phyloP scores from a whole-genome alignment of 257 asterid genomes.

The Jaltomata sinuosa region DNA sequence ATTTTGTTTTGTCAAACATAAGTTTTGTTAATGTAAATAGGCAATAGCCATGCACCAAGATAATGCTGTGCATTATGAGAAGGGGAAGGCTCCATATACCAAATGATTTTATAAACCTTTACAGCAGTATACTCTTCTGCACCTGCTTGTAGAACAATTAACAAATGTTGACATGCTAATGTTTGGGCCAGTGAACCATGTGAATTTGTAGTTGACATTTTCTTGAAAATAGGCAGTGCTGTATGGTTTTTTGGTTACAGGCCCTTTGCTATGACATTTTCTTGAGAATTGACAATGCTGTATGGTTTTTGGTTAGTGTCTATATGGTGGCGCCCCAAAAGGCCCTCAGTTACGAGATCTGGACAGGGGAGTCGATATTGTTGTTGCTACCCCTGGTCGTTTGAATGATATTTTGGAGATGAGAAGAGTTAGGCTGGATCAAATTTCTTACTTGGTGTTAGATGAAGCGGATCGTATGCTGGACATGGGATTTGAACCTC shows the following conservation, averaged over 20 bases:
- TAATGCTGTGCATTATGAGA: not conserved
- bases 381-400: slow-evolving; percentile 98
- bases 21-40: not conserved
- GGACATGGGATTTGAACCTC: slow-evolving; percentile 99
- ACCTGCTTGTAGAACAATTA: not conserved
- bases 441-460: slow-evolving; percentile 87
- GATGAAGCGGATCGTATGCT: slow-evolving; percentile 99
- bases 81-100: not conserved
- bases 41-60: not conserved
- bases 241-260: not conserved
- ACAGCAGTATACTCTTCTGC: not conserved
- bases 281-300: not conserved
- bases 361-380: slow-evolving; percentile 85
- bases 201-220: not conserved
- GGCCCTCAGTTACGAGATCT: slow-evolving; percentile 81
- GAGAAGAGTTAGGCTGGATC: slow-evolving; percentile 78
- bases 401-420: slow-evolving; percentile 94
- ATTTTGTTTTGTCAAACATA: not conserved
- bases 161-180: not conserved
- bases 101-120: not conserved
- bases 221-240: not conserved
- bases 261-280: not conserved
- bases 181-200: not conserved
- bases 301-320: slow-evolving; percentile 41
- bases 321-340: slow-evolving; percentile 99